phyloP scores from a whole-genome alignment of 2,329 filamentous ascomycete species.

The Trichophyton benhamiae region DNA sequence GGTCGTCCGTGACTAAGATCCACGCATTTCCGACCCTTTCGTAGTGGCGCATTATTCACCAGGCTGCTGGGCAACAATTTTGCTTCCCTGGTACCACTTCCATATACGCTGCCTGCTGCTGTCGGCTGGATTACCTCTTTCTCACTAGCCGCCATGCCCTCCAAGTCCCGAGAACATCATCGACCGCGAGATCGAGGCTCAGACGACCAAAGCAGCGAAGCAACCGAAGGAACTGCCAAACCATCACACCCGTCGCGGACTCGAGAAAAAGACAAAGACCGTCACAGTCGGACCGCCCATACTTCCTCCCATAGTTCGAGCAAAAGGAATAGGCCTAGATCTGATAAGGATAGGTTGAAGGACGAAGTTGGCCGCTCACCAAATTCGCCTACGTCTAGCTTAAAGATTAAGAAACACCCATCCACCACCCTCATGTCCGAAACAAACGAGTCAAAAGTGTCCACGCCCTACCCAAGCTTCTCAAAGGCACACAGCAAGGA shows the following conservation, averaged over 20 bases:
- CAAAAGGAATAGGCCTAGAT: slow-evolving; percentile 11
- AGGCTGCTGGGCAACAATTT: slow-evolving; percentile 1
- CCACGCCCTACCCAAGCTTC: slow-evolving; percentile 65
- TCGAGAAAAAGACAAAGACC: slow-evolving; percentile 11
- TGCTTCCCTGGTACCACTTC: background rate
- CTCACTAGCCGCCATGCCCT: slow-evolving; percentile 24
- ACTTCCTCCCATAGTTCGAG: slow-evolving; percentile 13
- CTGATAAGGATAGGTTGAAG: slow-evolving; percentile 24
- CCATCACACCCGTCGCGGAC: slow-evolving; percentile 4
- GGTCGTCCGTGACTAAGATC: slow-evolving; percentile 6
- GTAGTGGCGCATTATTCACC: slow-evolving; percentile 1
- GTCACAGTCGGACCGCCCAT: slow-evolving; percentile 22
- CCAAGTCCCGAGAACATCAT: slow-evolving; percentile 27
- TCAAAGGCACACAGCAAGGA: slow-evolving; percentile 91
- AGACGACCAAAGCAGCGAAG: slow-evolving; percentile 22
- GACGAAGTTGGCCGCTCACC: slow-evolving; percentile 15
- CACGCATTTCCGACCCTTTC: background rate
- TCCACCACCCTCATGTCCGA: slow-evolving; percentile 10
- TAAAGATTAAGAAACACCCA: slow-evolving; percentile 7
- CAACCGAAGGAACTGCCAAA: slow-evolving; percentile 1
- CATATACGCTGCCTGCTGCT: background rate
- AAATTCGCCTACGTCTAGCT: slow-evolving; percentile 15
- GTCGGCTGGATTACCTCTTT: background rate
- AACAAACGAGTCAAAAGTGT: slow-evolving; percentile 33
- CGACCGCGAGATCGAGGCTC: slow-evolving; percentile 23